Percentiles rank a stretch among this genome's conserved stretches.
Evolutionary conservation across 768 basidiomycete genomes (phyloP).

Genomic region (Boletus sp.): DNA sequence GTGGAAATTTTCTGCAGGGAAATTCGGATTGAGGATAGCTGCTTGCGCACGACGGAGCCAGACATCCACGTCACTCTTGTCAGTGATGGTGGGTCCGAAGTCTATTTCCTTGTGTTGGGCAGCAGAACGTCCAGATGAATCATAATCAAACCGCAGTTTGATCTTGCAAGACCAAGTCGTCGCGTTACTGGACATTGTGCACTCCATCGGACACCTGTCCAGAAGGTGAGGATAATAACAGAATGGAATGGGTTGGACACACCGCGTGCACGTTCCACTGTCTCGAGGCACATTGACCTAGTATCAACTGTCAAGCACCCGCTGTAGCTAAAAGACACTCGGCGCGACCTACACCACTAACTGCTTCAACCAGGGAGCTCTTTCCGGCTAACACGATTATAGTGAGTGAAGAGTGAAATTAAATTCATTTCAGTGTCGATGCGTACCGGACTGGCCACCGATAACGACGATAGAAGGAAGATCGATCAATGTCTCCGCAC

Average conservation of each 20-base stretch:
- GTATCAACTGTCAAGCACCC: not conserved
- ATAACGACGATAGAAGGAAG: conserved; percentile 55
- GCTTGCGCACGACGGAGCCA: conserved; percentile 45
- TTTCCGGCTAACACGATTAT: conserved; percentile 44
- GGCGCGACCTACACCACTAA: conserved; percentile 43
- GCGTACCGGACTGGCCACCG: conserved; percentile 52
- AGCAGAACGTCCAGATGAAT: conserved; percentile 26
- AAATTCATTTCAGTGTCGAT: not conserved
- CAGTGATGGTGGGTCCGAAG: conserved; percentile 33
- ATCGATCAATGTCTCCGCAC: conserved; percentile 38
- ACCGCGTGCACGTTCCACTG: conserved; percentile 60
- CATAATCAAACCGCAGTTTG: conserved; percentile 36
- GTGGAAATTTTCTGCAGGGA: conserved; percentile 17
- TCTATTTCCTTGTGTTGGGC: conserved; percentile 2
- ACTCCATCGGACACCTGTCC: conserved; percentile 52
- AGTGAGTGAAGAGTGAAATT: not conserved
- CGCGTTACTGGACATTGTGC: conserved; percentile 41
- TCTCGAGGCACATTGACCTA: conserved; percentile 62
- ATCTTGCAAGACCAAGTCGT: conserved; percentile 44
- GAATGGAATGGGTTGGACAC: not conserved
- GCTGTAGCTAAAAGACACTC: not conserved
- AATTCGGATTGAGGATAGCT: conserved; percentile 38
- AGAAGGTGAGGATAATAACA: not conserved
- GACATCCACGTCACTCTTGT: conserved; percentile 35
- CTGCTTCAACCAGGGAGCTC: conserved; percentile 57